A percentile compares a stretch with the other conserved stretches of the same genome.
phyloP scores from a whole-genome alignment of 2,329 filamentous ascomycete genomes.

The Alternaria rosae region DNA sequence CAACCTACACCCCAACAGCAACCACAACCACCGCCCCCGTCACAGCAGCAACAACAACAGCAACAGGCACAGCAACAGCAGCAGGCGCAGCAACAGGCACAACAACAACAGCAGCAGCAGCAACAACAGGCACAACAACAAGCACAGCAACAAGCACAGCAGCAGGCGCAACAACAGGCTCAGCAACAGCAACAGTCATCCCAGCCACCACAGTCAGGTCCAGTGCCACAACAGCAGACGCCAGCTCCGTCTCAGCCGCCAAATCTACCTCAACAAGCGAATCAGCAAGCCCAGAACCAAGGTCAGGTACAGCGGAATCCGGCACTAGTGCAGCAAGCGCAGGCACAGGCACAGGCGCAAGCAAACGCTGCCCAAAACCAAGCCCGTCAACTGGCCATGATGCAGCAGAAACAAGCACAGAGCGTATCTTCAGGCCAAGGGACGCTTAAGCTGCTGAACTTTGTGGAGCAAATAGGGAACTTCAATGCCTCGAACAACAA shows the following conservation, averaged over 20 bases:
- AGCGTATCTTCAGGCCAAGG: constrained; percentile 43
- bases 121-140: constrained; percentile 45
- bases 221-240: constrained; percentile 56
- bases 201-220: constrained; percentile 49
- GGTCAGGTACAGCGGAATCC: constrained; percentile 49
- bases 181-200: constrained; percentile 45
- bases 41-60: constrained; percentile 51
- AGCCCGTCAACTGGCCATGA: constrained; percentile 39
- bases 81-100: constrained; percentile 13
- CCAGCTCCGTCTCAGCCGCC: constrained; percentile 47
- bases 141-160: constrained; percentile 43
- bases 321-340: constrained; percentile 36
- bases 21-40: constrained; percentile 50
- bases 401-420: constrained; percentile 38
- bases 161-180: neutral
- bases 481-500: constrained; percentile 61
- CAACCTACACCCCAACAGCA: constrained; percentile 48
- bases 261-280: constrained; percentile 38
- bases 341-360: constrained; percentile 35
- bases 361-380: constrained; percentile 29
- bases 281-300: constrained; percentile 45
- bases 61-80: constrained; percentile 6
- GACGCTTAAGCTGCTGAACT: constrained; percentile 62
- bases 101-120: constrained; percentile 49
- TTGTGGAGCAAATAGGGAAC: constrained; percentile 63